A percentile compares a stretch with the other conserved stretches of the same genome.
phyloP scores from a whole-genome alignment of 1,284 basidiomycete genomes.

The Takashimella tepidaria region DNA sequence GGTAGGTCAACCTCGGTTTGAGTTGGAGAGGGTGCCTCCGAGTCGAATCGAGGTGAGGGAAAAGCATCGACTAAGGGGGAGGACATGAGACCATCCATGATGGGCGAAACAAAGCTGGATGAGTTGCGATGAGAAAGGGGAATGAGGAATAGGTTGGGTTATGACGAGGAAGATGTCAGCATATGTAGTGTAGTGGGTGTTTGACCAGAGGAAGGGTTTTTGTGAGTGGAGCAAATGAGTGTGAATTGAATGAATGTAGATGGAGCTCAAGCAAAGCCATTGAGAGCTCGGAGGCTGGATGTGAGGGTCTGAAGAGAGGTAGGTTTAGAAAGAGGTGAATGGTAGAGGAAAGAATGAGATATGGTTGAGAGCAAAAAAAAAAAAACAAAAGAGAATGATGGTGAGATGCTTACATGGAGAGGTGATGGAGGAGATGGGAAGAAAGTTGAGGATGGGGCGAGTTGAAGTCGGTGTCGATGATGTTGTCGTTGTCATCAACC shows the following conservation, averaged over 20 bases:
- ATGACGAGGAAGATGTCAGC: too few species aligned
- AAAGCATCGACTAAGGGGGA: slow-evolving; percentile 42
- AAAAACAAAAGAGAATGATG: not conserved
- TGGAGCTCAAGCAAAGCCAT: not conserved
- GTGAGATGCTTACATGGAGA: not conserved
- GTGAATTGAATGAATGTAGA: too few species aligned
- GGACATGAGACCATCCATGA: slow-evolving; percentile 38
- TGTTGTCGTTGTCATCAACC: not conserved
- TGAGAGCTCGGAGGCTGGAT: not conserved
- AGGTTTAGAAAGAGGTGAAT: not conserved
- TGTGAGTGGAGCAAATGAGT: too few species aligned
- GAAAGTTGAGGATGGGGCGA: not conserved
- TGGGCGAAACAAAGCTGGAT: too few species aligned
- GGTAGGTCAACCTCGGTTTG: slow-evolving; percentile 42
- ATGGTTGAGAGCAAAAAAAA: too few species aligned
- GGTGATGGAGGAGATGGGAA: too few species aligned
- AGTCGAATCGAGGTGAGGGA: slow-evolving; percentile 27
- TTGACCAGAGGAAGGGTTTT: too few species aligned
- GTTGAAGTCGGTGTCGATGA: not conserved
- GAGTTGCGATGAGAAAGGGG: not conserved
- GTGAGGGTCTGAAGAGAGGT: not conserved
- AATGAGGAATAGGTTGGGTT: not conserved
- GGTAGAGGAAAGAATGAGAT: not conserved
- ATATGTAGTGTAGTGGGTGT: too few species aligned
- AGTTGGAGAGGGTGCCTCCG: slow-evolving; percentile 38